Base-by-base conservation (phyloP, 2,329 filamentous ascomycete species). In the Taxawa tesnikishii region DNA sequence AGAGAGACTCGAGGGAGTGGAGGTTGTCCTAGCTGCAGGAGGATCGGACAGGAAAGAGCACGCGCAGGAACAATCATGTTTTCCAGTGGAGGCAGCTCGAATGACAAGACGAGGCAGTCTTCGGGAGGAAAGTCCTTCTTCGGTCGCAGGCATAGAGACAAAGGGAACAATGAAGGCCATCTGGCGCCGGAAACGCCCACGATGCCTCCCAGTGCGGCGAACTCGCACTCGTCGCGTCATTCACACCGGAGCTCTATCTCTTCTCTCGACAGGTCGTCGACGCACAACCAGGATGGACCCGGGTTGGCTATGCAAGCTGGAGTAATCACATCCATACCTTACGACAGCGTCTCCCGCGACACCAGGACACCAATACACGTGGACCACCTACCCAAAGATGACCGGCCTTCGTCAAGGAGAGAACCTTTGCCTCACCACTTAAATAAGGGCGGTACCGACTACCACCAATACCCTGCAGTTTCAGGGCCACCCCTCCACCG, bases 261-360 rank as follows among this genome's bases (percentile, higher is more conserved):
- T 23, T 49, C 47, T 4, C 29, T 48, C 26, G 45, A 51, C 26
- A 27, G 14, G 11, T 27, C 26, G 8, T 27, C 26, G 13, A 26
- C 12, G 5, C n/a, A n/a, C n/a, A 28, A 14, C 26, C 44, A 48
- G 33, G 43, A 46, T 29, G 41, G 45, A 25, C 60, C 68, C 38
- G 76, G 73, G 37, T 60, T 87, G 39, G 79, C 80, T 50, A 76
- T 77, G 62, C 78, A 75, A 51, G 79, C 84, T 19, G 85, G 84
- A 37, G 74, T 88, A 37, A 83, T 94, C 49, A 84, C 84, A 19
- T 79, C 83, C 16, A 87, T 94, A 42, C 83, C 87, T 18, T 93
- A 92, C 62, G 83, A 93, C 45, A 75, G 65, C 47, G 66, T 79
- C 17, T 54, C 68, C 31, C 54, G 70, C 33, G 79, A 82, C 53